phyloP scores from a whole-genome alignment of 2,329 filamentous ascomycete species.

The Colletotrichum lini region DNA sequence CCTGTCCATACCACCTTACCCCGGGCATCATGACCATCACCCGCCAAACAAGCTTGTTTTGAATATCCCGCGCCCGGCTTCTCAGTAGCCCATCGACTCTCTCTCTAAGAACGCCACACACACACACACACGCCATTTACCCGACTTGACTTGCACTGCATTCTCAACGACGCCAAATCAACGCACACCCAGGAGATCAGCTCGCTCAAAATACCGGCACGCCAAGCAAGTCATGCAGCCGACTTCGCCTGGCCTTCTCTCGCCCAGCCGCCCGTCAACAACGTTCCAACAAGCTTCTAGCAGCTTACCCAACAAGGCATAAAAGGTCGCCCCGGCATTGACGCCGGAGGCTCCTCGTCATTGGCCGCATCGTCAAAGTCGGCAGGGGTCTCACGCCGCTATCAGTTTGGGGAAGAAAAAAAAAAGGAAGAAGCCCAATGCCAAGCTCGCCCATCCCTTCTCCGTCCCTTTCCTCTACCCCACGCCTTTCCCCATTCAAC shows the following conservation, averaged over 20 bases:
- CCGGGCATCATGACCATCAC: not conserved
- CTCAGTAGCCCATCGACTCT: not conserved
- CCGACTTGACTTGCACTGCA: not conserved
- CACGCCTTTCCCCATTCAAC: constrained; percentile 11
- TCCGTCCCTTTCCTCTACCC: not conserved
- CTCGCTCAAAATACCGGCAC: constrained; percentile 30
- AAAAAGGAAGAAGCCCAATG: not conserved
- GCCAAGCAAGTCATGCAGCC: constrained; percentile 1
- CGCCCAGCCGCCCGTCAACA: constrained; percentile 5
- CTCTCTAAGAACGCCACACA: not conserved
- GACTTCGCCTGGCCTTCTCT: not conserved
- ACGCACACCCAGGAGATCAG: not conserved
- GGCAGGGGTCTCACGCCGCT: not conserved
- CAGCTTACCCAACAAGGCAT: not conserved
- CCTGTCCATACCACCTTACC: not conserved
- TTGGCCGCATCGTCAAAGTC: not conserved
- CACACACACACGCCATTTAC: no score
- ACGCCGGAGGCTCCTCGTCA: not conserved
- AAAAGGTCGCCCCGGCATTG: constrained; percentile 7
- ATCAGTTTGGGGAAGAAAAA: not conserved
- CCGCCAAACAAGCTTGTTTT: not conserved
- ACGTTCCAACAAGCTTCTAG: constrained; percentile 20
- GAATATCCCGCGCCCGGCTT: not conserved
- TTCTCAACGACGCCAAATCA: not conserved
- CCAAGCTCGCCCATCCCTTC: constrained; percentile 7